Conservation (phyloP, 2,329 filamentous ascomycete species). For the Taxawa tesnikishii region DNA sequence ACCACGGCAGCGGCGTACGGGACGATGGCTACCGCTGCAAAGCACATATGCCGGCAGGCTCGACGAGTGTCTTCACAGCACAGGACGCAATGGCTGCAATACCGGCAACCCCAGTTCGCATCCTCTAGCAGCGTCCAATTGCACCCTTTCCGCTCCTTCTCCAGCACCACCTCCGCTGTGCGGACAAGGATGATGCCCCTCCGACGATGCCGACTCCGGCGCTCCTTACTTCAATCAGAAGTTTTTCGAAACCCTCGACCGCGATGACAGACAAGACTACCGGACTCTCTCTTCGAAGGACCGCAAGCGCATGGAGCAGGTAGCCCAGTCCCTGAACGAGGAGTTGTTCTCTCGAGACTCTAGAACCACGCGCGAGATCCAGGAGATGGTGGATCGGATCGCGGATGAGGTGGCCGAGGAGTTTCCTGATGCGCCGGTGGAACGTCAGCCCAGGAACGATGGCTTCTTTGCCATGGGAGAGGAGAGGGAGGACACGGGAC, state of each 20-base stretch:
- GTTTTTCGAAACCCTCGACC: slow-evolving; percentile 9
- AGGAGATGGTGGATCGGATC: slow-evolving; percentile 5
- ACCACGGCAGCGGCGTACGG: too few relatives aligned
- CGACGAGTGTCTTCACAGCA: slow-evolving; percentile 2
- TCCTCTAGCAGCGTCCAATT: slow-evolving; percentile 1
- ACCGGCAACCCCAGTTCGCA: slow-evolving; percentile 1
- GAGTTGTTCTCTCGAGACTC: slow-evolving; percentile 5
- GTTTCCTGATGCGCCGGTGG: slow-evolving; percentile 4
- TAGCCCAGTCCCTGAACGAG: slow-evolving; percentile 3
- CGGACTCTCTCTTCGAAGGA: slow-evolving; percentile 7
- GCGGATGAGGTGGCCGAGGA: slow-evolving; percentile 6
- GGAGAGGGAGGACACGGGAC: slow-evolving; percentile 15
- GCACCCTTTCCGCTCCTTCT: background rate
- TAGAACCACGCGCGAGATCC: slow-evolving; percentile 7
- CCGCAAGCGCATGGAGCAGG: slow-evolving; percentile 6
- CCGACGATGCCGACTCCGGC: slow-evolving; percentile 2
- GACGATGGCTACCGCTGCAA: slow-evolving; percentile 2
- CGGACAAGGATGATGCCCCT: background rate
- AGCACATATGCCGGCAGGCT: slow-evolving; percentile 2
- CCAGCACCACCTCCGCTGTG: background rate
- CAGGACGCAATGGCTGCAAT: slow-evolving; percentile 4
- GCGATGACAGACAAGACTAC: slow-evolving; percentile 9
- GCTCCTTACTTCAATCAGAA: slow-evolving; percentile 8
- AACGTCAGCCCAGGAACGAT: slow-evolving; percentile 4
- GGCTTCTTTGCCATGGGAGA: slow-evolving; percentile 13